Conservation (phyloP, 2,329 filamentous ascomycete genomes). For the Hypoxylon sp. region DNA sequence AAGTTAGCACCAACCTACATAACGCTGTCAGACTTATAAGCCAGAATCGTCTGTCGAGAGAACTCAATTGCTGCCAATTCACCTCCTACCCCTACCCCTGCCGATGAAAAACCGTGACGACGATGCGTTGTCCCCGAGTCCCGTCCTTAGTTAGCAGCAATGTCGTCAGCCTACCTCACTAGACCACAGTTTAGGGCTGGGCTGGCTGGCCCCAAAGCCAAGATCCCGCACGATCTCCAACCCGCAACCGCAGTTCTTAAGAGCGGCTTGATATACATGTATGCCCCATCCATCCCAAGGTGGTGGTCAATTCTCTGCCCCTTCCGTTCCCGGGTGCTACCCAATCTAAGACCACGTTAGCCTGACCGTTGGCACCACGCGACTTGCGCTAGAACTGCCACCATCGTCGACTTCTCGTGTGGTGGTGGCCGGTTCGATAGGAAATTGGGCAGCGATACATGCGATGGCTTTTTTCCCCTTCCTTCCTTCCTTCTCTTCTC, state of each 20-base stretch:
- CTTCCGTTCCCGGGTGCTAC: conserved; percentile 35
- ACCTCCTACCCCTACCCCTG: conserved; percentile 16
- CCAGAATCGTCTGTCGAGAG: background rate
- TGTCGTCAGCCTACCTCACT: conserved; percentile 43
- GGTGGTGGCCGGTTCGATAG: background rate
- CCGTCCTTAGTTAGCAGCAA: conserved; percentile 1
- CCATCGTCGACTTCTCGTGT: conserved; percentile 24
- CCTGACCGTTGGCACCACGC: conserved; percentile 45
- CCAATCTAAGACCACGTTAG: conserved; percentile 42
- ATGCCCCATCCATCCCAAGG: background rate
- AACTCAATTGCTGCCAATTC: conserved; percentile 3
- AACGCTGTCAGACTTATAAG: conserved; percentile 5
- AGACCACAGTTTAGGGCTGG: conserved; percentile 44
- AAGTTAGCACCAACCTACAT: conserved; percentile 24
- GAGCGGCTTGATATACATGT: conserved; percentile 26
- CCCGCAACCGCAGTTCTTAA: conserved; percentile 29
- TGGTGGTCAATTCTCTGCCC: conserved; percentile 11
- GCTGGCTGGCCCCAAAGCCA: conserved; percentile 38
- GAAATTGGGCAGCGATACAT: conserved; percentile 49
- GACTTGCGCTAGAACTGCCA: conserved; percentile 27
- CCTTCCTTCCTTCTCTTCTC: too few species aligned
- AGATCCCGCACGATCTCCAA: conserved; percentile 37
- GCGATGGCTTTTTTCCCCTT: conserved; percentile 17
- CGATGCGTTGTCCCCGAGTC: conserved; percentile 33
- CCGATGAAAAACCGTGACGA: conserved; percentile 33